Conservation (phyloP, 2,329 filamentous ascomycete genomes). For the Metarhizium humberi region DNA sequence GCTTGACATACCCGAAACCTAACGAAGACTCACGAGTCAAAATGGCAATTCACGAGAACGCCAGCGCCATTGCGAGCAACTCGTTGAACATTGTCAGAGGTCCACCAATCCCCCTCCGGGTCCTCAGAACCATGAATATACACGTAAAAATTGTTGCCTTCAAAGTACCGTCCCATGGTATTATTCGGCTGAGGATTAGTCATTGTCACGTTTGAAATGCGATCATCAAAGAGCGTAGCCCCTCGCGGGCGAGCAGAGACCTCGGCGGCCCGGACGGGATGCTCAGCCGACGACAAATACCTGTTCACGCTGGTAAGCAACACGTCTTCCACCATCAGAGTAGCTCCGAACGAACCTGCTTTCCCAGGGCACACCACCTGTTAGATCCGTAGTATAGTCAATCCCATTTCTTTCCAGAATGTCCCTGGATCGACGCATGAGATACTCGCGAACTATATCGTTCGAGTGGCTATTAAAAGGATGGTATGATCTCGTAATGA, state of each 20-base stretch:
- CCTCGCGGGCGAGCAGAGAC: conserved; percentile 9
- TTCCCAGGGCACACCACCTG: conserved; percentile 20
- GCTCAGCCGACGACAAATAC: not conserved
- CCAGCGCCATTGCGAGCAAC: conserved; percentile 55
- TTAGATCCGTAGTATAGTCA: conserved; percentile 31
- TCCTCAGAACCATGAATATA: conserved; percentile 81
- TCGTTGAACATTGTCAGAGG: conserved; percentile 27
- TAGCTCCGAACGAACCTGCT: not conserved
- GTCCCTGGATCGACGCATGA: conserved; percentile 59
- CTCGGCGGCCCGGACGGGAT: not conserved
- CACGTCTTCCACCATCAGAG: not conserved
- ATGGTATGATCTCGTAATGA: conserved; percentile 67
- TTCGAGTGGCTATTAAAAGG: conserved; percentile 84
- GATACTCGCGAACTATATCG: conserved; percentile 67
- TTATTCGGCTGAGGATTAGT: conserved; percentile 38
- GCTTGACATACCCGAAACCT: not conserved
- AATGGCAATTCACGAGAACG: conserved; percentile 90
- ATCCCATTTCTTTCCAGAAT: conserved; percentile 58
- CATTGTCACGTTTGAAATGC: conserved; percentile 69
- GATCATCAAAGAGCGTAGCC: conserved; percentile 70
- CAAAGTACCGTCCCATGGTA: conserved; percentile 63
- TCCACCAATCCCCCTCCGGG: conserved; percentile 66
- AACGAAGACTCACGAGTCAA: conserved; percentile 51
- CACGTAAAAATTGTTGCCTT: conserved; percentile 84
- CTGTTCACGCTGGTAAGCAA: not conserved